These are phyloP conservation scores for Aspergillus uvarum DNA, from an alignment of 2,329 filamentous ascomycete species.

Conservation along the genomic window DNA sequence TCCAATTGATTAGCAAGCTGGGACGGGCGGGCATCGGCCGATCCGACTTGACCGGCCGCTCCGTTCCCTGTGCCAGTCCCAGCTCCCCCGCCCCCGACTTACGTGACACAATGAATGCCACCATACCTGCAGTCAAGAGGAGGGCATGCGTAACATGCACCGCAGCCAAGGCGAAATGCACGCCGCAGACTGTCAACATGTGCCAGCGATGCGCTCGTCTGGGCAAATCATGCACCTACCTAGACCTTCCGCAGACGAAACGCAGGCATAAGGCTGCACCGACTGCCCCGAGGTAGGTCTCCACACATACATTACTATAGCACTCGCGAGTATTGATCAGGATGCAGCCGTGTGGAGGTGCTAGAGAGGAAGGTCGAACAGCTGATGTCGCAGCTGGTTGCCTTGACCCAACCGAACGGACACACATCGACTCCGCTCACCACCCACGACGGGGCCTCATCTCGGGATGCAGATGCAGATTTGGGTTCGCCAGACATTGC, in stretches of 20 bases:
- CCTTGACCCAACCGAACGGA: slow-evolving; percentile 15
- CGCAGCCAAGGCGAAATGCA: slow-evolving; percentile 25
- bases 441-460: slow-evolving; percentile 4
- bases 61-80: background rate
- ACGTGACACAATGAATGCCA: background rate
- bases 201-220: slow-evolving; percentile 23
- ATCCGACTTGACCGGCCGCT: background rate
- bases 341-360: slow-evolving; percentile 21
- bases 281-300: background rate
- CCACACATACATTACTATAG: background rate
- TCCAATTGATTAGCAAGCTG: background rate
- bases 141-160: slow-evolving; percentile 27
- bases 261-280: slow-evolving; percentile 19
- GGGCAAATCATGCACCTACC: slow-evolving; percentile 27
- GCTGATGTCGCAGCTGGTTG: slow-evolving; percentile 19
- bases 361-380: slow-evolving; percentile 25
- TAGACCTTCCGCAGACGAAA: slow-evolving; percentile 28
- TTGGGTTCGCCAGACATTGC: slow-evolving; percentile 4
- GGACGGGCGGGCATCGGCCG: too few relatives aligned
- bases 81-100: background rate
- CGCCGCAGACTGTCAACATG: slow-evolving; percentile 18
- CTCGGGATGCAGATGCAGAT: slow-evolving; percentile 6
- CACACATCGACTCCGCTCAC: slow-evolving; percentile 8
- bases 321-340: background rate
- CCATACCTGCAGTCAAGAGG: slow-evolving; percentile 16